phyloP scores from a whole-genome alignment of 768 basidiomycete genomes.

The Hypholoma sublateritium region DNA sequence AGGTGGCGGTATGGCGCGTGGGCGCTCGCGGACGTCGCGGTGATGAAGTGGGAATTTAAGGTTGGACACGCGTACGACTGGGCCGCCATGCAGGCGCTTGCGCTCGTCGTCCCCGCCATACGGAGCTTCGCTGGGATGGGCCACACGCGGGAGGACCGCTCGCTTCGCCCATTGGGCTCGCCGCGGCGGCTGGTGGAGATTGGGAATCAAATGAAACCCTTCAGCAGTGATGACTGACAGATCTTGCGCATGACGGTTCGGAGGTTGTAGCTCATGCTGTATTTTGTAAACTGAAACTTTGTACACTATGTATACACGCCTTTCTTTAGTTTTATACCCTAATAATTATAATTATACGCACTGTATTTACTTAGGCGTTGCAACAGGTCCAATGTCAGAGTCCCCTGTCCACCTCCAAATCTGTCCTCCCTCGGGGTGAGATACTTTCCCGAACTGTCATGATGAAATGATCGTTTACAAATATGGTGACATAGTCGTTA shows the following conservation, averaged over 20 bases:
- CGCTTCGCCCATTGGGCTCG: neutral
- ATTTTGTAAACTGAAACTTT: neutral
- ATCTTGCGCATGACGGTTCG: neutral
- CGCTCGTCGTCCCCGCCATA: constrained; percentile 20
- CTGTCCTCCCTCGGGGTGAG: no score
- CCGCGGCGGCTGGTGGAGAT: constrained; percentile 8
- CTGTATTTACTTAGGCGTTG: neutral
- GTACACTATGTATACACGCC: neutral
- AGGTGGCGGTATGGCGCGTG: constrained; percentile 23
- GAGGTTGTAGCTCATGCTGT: neutral
- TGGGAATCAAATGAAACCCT: constrained; percentile 8
- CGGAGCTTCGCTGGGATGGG: constrained; percentile 21
- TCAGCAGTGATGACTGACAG: constrained; percentile 7
- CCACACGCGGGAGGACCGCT: constrained; percentile 9
- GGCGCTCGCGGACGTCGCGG: constrained; percentile 20
- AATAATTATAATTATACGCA: neutral
- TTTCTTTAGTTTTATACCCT: neutral
- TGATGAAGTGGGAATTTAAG: constrained; percentile 25
- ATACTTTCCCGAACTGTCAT: neutral
- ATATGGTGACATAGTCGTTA: neutral
- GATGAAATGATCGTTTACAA: neutral
- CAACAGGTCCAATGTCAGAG: no score
- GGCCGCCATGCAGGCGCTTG: constrained; percentile 23
- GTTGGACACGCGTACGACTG: constrained; percentile 20
- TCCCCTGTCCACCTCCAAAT: no score